A percentile compares a stretch with the other conserved stretches of the same genome.
Evolutionary conservation across 2,329 filamentous ascomycete species (phyloP).

Genomic region (Penicillium verrucosum): DNA sequence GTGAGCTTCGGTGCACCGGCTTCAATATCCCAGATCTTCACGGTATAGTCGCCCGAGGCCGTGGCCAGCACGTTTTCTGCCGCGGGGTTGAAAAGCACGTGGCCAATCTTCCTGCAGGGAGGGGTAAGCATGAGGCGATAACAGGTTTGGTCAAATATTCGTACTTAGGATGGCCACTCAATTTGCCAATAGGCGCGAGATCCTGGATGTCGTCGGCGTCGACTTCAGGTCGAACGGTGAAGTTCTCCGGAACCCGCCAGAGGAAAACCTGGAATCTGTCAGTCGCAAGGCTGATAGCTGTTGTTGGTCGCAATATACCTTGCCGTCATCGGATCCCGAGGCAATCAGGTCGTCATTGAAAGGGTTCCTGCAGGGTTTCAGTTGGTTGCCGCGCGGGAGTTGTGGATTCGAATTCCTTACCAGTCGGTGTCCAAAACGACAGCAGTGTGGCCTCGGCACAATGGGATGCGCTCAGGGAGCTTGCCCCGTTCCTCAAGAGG

Average conservation of each 20-base stretch:
- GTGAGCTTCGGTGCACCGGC: slow-evolving; percentile 70
- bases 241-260: slow-evolving; percentile 89
- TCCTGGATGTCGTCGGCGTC: slow-evolving; percentile 72
- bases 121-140: slow-evolving; percentile 22
- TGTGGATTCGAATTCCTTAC: slow-evolving; percentile 49
- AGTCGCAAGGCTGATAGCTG: slow-evolving; percentile 15
- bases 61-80: slow-evolving; percentile 95
- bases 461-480: slow-evolving; percentile 84
- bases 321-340: slow-evolving; percentile 93
- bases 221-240: slow-evolving; percentile 77
- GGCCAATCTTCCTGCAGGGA: slow-evolving; percentile 78
- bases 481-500: slow-evolving; percentile 86
- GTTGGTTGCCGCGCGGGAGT: not conserved
- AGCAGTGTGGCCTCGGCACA: slow-evolving; percentile 94
- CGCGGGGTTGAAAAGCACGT: slow-evolving; percentile 95
- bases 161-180: slow-evolving; percentile 82
- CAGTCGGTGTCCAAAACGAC: slow-evolving; percentile 97
- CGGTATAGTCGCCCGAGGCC: slow-evolving; percentile 87
- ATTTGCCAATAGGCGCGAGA: slow-evolving; percentile 74
- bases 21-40: slow-evolving; percentile 94
- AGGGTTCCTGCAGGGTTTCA: slow-evolving; percentile 64
- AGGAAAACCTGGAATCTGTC: slow-evolving; percentile 65
- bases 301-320: slow-evolving; percentile 48
- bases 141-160: slow-evolving; percentile 18
- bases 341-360: slow-evolving; percentile 93